phyloP scores from a whole-genome alignment of 345 rosid genomes.

The Gossypium mustelinum region DNA sequence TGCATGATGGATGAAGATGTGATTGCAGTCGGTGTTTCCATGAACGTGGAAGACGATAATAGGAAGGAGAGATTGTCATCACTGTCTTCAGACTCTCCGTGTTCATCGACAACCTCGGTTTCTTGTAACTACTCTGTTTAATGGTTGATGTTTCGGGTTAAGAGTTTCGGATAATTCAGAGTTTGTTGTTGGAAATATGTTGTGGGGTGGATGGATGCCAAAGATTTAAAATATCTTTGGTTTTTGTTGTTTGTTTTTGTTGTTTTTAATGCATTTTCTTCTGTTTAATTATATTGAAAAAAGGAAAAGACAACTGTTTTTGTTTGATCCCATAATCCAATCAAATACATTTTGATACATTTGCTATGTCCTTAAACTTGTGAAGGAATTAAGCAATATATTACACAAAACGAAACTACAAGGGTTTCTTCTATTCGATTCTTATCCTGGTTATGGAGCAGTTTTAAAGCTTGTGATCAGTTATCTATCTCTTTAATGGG shows the following conservation, averaged over 20 bases:
- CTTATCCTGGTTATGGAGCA: no score
- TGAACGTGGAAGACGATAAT: constrained; percentile 20
- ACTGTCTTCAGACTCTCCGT: constrained; percentile 35
- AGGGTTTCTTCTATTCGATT: no score
- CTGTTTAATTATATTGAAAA: background rate
- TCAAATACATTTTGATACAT: background rate
- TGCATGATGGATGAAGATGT: constrained; percentile 21
- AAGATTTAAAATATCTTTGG: background rate
- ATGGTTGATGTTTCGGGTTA: constrained; percentile 8
- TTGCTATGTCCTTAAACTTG: background rate
- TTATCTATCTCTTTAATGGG: no score
- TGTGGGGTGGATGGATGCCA: constrained; percentile 9
- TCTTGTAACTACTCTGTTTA: constrained; percentile 52
- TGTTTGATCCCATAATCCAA: background rate
- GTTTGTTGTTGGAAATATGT: constrained; percentile 16
- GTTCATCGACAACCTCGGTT: constrained; percentile 38
- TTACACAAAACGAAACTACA: no score
- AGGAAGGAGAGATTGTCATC: constrained; percentile 29
- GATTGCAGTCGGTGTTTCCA: constrained; percentile 23
- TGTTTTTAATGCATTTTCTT: background rate
- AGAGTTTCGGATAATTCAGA: constrained; percentile 8
- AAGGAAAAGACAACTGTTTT: background rate
- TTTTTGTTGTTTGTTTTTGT: background rate
- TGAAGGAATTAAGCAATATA: no score
- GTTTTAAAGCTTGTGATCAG: no score